Evolutionary conservation across 345 rosid species (phyloP), one percentile per base, ranked within the genome.

Genomic region (Pistacia atlantica): DNA sequence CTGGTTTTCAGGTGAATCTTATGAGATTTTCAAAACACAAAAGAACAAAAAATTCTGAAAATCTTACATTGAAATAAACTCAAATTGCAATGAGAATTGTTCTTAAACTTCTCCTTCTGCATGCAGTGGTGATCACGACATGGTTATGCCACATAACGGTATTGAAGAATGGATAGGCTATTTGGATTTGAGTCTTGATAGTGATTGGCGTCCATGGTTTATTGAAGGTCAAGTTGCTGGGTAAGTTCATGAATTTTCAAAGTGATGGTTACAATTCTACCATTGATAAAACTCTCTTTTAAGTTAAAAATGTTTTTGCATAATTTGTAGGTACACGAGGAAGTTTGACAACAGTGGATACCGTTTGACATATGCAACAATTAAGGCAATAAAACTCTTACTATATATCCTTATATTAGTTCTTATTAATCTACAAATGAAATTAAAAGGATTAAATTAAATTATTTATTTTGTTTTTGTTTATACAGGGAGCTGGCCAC

Each of bases 121-220:
- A 31, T 66, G 45, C 71, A 76, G 85, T 66, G 89, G 89, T 1
- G 89, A 86, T 61, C 78, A 70, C 35, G 86, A 86, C 80, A 62
- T 83, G 76, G 20, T 51, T n/a, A 25, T 83, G n/a, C 83, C 85
- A 20, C 77, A 77, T 17, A 11, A 73, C 9, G 86, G 84, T 3
- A 73, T 76, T 3, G 78, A 71, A 11, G 8, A 64, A 2, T 86
- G 89, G 86, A 86, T 83, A 0, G 28, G n/a, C 10, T 75, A 80
- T 8, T 77, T 86, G 1, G 67, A 83, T 12, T 72, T 83, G 70
- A 65, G 80, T 0, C 28, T 80, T 5, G 79, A 65, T 8, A 42
- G 46, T 46, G 18, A 78, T 16, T 78, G 83, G 83, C 71, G 84
- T 16, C 78, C 76, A 1, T 79, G 87, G 84, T 57, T 76, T 6